A percentile compares a stretch with the other conserved stretches of the same genome.
Evolutionary conservation across 1,139 yeast genomes (phyloP).

Genomic region (Blastobotrys apis): DNA sequence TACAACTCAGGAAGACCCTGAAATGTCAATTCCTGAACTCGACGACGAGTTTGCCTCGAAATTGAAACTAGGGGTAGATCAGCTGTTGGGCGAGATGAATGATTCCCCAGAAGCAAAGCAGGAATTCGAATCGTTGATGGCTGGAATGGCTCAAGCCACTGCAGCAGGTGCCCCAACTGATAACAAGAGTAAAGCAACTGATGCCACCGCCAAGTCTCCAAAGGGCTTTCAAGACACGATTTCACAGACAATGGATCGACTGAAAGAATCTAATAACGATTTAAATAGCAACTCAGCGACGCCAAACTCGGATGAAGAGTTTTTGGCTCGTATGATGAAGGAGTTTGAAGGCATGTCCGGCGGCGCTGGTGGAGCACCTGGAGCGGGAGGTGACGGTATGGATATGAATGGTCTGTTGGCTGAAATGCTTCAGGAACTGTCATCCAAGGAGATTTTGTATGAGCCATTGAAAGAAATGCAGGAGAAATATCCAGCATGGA

Average conservation of each 20-base stretch:
- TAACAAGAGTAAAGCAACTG: constrained; percentile 8
- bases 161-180: constrained; percentile 24
- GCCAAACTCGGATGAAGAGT: constrained; percentile 40
- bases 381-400: constrained; percentile 40
- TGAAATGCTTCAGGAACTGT: constrained; percentile 77
- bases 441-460: constrained; percentile 80
- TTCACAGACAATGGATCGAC: constrained; percentile 73
- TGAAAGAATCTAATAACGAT: constrained; percentile 48
- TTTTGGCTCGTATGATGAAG: constrained; percentile 44
- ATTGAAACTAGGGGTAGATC: constrained; percentile 36
- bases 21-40: constrained; percentile 38
- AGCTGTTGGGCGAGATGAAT: constrained; percentile 52
- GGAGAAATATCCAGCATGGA: constrained; percentile 57
- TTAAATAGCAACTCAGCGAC: constrained; percentile 52
- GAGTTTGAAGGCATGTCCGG: constrained; percentile 61
- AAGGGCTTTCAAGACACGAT: constrained; percentile 65
- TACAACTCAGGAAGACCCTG: constrained; percentile 16
- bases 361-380: constrained; percentile 26
- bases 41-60: constrained; percentile 44
- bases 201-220: constrained; percentile 6
- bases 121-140: constrained; percentile 51
- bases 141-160: constrained; percentile 44
- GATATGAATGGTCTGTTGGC: constrained; percentile 61
- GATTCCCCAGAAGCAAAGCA: constrained; percentile 60
- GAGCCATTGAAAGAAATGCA: constrained; percentile 85